These are phyloP conservation scores for Termitomyces sp. DNA, from an alignment of 768 basidiomycete species.

Conservation along the genomic window DNA sequence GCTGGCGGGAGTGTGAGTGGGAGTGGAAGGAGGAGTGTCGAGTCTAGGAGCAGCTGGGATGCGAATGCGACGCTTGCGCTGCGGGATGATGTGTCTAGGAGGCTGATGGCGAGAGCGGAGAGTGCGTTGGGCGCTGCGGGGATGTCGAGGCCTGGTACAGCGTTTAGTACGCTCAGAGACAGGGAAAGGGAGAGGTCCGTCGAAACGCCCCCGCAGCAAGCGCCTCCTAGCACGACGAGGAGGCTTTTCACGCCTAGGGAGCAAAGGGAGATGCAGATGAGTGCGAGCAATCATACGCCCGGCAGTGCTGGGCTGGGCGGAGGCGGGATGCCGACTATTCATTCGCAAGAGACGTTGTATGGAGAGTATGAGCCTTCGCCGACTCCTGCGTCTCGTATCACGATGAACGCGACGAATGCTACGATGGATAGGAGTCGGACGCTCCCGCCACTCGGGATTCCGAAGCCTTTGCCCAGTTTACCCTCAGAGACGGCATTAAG, in stretches of 20 bases:
- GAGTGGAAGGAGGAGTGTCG: slow-evolving; percentile 44
- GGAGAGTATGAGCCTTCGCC: slow-evolving; percentile 36
- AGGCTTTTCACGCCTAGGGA: slow-evolving; percentile 56
- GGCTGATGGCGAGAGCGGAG: slow-evolving; percentile 29
- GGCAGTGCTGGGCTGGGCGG: neutral
- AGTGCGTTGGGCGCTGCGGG: slow-evolving; percentile 25
- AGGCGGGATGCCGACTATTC: slow-evolving; percentile 24
- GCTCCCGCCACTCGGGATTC: slow-evolving; percentile 45
- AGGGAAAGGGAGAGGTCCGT: slow-evolving; percentile 7
- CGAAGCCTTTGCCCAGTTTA: slow-evolving; percentile 52
- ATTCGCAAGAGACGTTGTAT: slow-evolving; percentile 39
- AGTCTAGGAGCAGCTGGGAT: slow-evolving; percentile 51
- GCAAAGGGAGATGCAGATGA: slow-evolving; percentile 37
- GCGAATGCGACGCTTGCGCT: slow-evolving; percentile 23
- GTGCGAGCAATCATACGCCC: neutral
- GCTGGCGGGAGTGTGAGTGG: slow-evolving; percentile 24
- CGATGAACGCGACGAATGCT: slow-evolving; percentile 11
- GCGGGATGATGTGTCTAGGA: slow-evolving; percentile 36
- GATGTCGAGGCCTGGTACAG: slow-evolving; percentile 28
- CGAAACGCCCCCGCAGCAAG: slow-evolving; percentile 17
- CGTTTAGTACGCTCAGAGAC: slow-evolving; percentile 22
- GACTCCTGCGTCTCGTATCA: slow-evolving; percentile 32
- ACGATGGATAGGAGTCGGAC: slow-evolving; percentile 36
- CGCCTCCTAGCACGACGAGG: slow-evolving; percentile 24
- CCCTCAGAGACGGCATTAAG: slow-evolving; percentile 30